phyloP scores from a whole-genome alignment of 192 early-diverging fungal genomes.

The Backusella psychrophila region DNA sequence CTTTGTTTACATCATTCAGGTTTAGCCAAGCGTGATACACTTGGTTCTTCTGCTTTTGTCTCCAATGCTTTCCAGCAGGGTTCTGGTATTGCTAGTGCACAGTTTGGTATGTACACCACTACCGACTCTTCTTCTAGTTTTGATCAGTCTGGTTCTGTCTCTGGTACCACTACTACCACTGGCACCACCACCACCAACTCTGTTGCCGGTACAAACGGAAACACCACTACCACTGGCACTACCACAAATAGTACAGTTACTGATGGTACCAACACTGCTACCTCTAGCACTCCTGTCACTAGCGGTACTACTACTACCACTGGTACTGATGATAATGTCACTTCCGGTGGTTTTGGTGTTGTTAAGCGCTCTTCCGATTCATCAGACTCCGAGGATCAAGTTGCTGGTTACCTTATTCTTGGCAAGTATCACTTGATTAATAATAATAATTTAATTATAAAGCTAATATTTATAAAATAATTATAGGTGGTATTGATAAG shows the following conservation, averaged over 20 bases:
- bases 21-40: slow-evolving; percentile 20
- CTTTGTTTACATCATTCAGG: background rate
- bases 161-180: background rate
- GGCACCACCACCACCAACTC: background rate
- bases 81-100: slow-evolving; percentile 24
- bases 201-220: background rate
- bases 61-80: slow-evolving; percentile 27
- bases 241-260: background rate
- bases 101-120: slow-evolving; percentile 38
- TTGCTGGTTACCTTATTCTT: slow-evolving; percentile 33
- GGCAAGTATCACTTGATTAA: slow-evolving; percentile 7
- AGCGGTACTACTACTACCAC: background rate
- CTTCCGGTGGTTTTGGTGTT: slow-evolving; percentile 24
- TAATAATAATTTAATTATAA: background rate
- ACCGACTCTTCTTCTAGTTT: background rate
- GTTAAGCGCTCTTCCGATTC: slow-evolving; percentile 18
- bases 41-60: slow-evolving; percentile 21
- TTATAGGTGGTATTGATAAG: slow-evolving; percentile 34
- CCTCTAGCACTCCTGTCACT: background rate
- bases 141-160: slow-evolving; percentile 7
- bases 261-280: slow-evolving; percentile 6
- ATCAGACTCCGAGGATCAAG: background rate
- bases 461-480: background rate
- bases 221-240: background rate
- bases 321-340: background rate